These are phyloP conservation scores for Suillus cothurnatus DNA, from an alignment of 768 basidiomycete species.

Conservation along the genomic window DNA sequence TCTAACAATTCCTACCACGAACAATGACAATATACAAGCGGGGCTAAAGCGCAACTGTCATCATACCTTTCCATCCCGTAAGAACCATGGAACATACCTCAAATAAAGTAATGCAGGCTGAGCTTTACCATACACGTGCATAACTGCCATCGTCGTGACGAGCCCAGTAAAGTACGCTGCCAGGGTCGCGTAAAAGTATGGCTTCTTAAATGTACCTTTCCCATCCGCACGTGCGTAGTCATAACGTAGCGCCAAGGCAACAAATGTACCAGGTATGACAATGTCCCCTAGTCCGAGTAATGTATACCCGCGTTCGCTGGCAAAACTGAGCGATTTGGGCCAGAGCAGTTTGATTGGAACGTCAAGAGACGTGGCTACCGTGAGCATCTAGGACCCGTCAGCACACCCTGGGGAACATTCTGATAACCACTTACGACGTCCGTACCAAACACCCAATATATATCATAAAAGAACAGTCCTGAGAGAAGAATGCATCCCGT, in stretches of 20 bases:
- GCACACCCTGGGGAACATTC: neutral
- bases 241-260: conserved; percentile 85
- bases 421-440: conserved; percentile 63
- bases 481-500: conserved; percentile 83
- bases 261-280: conserved; percentile 65
- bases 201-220: conserved; percentile 52
- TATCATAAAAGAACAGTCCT: conserved; percentile 90
- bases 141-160: conserved; percentile 75
- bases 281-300: conserved; percentile 95
- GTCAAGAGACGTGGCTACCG: conserved; percentile 87
- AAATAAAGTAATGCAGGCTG: conserved; percentile 95
- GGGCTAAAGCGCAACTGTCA: conserved; percentile 46
- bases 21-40: conserved; percentile 73
- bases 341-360: conserved; percentile 93
- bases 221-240: conserved; percentile 52
- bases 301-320: conserved; percentile 62
- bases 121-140: conserved; percentile 75
- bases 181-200: conserved; percentile 76
- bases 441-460: conserved; percentile 94
- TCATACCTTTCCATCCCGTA: neutral
- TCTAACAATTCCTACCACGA: conserved; percentile 54
- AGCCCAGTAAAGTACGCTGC: conserved; percentile 76
- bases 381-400: conserved; percentile 70
- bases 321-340: conserved; percentile 65
- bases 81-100: conserved; percentile 48